phyloP scores from a whole-genome alignment of 257 asterid genomes.

The Nicotiana knightiana region DNA sequence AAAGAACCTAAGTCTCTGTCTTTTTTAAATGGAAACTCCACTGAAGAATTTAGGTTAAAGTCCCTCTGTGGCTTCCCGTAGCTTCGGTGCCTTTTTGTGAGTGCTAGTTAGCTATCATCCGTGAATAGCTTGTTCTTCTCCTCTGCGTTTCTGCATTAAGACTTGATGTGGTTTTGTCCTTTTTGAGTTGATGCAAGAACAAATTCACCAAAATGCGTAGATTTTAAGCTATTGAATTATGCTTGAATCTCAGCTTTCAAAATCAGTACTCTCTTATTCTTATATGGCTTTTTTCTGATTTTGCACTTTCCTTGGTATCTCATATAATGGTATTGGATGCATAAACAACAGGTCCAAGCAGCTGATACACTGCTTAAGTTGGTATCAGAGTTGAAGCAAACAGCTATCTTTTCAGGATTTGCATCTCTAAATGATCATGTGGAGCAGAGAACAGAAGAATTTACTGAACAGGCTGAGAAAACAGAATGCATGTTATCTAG shows the following conservation, averaged over 20 bases:
- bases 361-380: conserved; percentile 84
- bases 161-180: not conserved
- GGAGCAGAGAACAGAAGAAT: conserved; percentile 74
- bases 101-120: not conserved
- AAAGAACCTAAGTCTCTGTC: not conserved
- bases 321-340: conserved; percentile 4
- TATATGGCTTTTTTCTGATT: no score
- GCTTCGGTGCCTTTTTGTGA: not conserved
- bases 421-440: conserved; percentile 85
- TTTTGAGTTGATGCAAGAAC: not conserved
- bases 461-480: conserved; percentile 51
- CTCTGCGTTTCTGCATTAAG: not conserved
- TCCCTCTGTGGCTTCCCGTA: not conserved
- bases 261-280: not conserved
- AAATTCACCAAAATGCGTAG: not conserved
- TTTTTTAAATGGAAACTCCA: not conserved
- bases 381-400: conserved; percentile 89
- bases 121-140: not conserved
- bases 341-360: conserved; percentile 63
- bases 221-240: not conserved
- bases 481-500: conserved; percentile 47
- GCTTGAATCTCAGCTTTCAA: not conserved
- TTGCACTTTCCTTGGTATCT: no score
- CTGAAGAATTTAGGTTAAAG: not conserved
- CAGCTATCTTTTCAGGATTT: conserved; percentile 80